These are phyloP conservation scores for Wickerhamiella domercqiae DNA, from an alignment of 805 yeast genomes.

Conservation along the genomic window DNA sequence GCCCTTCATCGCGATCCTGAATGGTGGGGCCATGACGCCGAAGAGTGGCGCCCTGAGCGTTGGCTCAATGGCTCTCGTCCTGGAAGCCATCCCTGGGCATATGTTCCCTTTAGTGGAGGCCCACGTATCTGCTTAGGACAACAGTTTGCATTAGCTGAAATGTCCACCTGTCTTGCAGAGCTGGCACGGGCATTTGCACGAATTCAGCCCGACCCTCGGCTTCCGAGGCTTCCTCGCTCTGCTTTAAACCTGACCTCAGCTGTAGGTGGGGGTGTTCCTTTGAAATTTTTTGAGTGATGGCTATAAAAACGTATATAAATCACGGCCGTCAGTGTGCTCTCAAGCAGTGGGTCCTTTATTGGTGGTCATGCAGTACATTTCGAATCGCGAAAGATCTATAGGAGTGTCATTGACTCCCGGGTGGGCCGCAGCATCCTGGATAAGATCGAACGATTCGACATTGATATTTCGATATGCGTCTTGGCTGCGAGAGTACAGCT, in stretches of 20 bases:
- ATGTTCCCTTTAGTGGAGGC: conserved; percentile 34
- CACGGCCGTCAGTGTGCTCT: no score
- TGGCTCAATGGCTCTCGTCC: conserved; percentile 11
- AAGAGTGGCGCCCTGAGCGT: conserved; percentile 28
- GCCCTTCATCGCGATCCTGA: conserved; percentile 27
- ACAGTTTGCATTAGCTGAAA: conserved; percentile 35
- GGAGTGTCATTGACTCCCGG: conserved; percentile 38
- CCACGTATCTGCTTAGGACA: conserved; percentile 36
- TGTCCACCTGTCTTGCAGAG: conserved; percentile 27
- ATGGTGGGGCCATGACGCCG: conserved; percentile 29
- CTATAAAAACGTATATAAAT: no score
- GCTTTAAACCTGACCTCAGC: no score
- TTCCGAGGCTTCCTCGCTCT: conserved; percentile 19
- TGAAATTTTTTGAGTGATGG: no score
- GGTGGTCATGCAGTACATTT: no score
- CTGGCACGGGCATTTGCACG: conserved; percentile 10
- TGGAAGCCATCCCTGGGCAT: conserved; percentile 28
- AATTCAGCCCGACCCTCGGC: conserved; percentile 13
- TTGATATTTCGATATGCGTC: conserved; percentile 25
- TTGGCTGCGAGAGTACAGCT: conserved; percentile 14
- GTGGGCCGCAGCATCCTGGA: conserved; percentile 40
- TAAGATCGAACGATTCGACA: conserved; percentile 38
- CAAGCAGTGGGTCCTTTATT: no score
- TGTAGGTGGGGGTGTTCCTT: no score
- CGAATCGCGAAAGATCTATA: conserved; percentile 38